Conservation (phyloP, 2,329 filamentous ascomycete genomes). For the Ophioceras dolichostomum region DNA sequence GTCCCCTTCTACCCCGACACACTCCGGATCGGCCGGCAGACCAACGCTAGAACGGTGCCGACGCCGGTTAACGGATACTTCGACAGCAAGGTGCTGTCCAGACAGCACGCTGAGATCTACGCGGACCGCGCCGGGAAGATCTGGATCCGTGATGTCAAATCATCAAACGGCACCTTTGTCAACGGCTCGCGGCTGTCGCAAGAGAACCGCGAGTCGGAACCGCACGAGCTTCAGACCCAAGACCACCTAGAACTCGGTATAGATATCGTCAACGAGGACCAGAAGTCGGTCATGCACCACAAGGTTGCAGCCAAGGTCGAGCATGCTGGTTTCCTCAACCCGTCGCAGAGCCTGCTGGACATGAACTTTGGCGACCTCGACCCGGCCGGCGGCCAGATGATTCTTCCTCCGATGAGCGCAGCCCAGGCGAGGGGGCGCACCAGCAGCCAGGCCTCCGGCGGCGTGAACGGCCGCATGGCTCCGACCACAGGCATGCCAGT, state of each 20-base stretch:
- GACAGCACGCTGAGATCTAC: slow-evolving; percentile 94
- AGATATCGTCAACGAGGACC: slow-evolving; percentile 96
- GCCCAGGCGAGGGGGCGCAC: slow-evolving; percentile 60
- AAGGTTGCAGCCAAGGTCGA: slow-evolving; percentile 97
- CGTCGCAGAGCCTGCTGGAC: slow-evolving; percentile 66
- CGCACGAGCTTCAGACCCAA: slow-evolving; percentile 81
- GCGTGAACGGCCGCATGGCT: slow-evolving; percentile 48
- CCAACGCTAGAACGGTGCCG: slow-evolving; percentile 90
- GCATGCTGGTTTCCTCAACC: slow-evolving; percentile 73
- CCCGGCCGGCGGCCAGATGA: slow-evolving; percentile 60
- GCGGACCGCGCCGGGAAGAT: slow-evolving; percentile 77
- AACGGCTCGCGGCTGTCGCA: slow-evolving; percentile 82
- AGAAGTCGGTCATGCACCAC: slow-evolving; percentile 96
- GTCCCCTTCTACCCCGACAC: slow-evolving; percentile 93
- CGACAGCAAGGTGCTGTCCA: slow-evolving; percentile 92
- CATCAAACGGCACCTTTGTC: slow-evolving; percentile 96
- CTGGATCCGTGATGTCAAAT: slow-evolving; percentile 95
- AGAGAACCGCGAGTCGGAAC: slow-evolving; percentile 93
- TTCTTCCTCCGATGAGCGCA: slow-evolving; percentile 51
- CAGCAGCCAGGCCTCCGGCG: slow-evolving; percentile 53
- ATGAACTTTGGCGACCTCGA: slow-evolving; percentile 90
- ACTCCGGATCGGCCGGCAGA: slow-evolving; percentile 87
- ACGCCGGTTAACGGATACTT: slow-evolving; percentile 90
- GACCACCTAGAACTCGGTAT: slow-evolving; percentile 93
- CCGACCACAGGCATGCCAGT: slow-evolving; percentile 33